Evolutionary conservation across 257 asterid species (phyloP).

Genomic region (Nicotiana obtusifolia): DNA sequence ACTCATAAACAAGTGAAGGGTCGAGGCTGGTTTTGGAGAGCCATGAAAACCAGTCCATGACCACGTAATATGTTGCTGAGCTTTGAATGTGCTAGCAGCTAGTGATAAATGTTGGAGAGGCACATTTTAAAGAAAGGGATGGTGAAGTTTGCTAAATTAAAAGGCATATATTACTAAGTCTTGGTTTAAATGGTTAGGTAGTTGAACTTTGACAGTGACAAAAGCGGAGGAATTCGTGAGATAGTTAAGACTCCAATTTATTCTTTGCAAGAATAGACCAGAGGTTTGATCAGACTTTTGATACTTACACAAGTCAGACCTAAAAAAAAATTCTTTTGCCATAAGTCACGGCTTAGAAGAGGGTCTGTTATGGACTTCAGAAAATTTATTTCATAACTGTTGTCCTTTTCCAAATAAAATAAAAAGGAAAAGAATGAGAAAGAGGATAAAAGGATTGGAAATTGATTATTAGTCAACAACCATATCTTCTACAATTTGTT

Average conservation of each 20-base stretch:
- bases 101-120: neutral
- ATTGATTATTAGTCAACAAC: too few relatives aligned
- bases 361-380: neutral
- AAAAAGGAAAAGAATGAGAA: neutral
- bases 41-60: conserved; percentile 12
- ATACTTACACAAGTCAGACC: neutral
- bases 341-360: neutral
- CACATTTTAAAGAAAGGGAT: too few relatives aligned
- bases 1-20: conserved; percentile 9
- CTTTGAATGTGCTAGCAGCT: neutral
- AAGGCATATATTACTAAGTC: neutral
- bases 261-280: neutral
- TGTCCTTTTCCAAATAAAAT: neutral
- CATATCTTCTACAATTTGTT: too few relatives aligned
- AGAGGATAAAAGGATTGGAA: too few relatives aligned
- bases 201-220: neutral
- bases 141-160: neutral
- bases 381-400: neutral
- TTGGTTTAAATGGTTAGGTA: neutral
- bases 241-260: neutral
- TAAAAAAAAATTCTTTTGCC: neutral
- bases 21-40: conserved; percentile 13
- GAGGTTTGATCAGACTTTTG: neutral
- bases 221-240: neutral
- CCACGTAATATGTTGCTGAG: neutral